A percentile compares a stretch with the other conserved stretches of the same genome.
Evolutionary conservation across 2,329 filamentous ascomycete genomes (phyloP).

Genomic region (Bipolaris sorokiniana): DNA sequence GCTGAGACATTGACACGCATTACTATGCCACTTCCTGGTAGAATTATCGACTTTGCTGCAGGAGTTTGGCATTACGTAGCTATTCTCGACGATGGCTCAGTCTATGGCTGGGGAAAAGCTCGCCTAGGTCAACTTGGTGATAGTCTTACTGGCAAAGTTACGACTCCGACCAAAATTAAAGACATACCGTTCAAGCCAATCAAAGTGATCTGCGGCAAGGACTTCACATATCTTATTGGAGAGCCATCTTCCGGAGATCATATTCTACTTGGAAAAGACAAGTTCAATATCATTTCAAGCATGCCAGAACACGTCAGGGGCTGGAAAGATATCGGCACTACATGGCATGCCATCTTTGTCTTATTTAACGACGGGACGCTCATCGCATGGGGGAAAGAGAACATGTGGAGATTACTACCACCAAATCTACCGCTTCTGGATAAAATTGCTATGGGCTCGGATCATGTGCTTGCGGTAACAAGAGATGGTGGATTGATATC

Average conservation of each 20-base stretch:
- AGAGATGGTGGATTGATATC: conserved; percentile 70
- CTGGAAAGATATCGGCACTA: conserved; percentile 75
- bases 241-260: conserved; percentile 63
- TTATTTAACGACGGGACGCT: conserved; percentile 67
- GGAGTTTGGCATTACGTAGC: conserved; percentile 79
- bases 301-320: conserved; percentile 60
- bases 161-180: conserved; percentile 24
- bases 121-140: conserved; percentile 82
- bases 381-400: conserved; percentile 79
- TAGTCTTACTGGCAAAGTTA: conserved; percentile 51
- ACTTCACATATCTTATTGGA: conserved; percentile 78
- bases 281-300: conserved; percentile 68
- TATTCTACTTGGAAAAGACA: conserved; percentile 74
- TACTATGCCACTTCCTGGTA: conserved; percentile 2
- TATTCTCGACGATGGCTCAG: conserved; percentile 75
- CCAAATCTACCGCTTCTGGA: conserved; percentile 63
- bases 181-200: conserved; percentile 66
- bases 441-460: conserved; percentile 81
- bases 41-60: conserved; percentile 68
- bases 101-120: conserved; percentile 87
- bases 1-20: not conserved
- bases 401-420: conserved; percentile 81
- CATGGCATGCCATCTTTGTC: conserved; percentile 83
- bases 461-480: conserved; percentile 81
- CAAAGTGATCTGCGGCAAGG: conserved; percentile 77